A percentile compares a stretch with the other conserved stretches of the same genome.
These are phyloP conservation scores for Dysphania ambrosioides DNA, from an alignment of 148 eudicot species.

Conservation along the genomic window DNA sequence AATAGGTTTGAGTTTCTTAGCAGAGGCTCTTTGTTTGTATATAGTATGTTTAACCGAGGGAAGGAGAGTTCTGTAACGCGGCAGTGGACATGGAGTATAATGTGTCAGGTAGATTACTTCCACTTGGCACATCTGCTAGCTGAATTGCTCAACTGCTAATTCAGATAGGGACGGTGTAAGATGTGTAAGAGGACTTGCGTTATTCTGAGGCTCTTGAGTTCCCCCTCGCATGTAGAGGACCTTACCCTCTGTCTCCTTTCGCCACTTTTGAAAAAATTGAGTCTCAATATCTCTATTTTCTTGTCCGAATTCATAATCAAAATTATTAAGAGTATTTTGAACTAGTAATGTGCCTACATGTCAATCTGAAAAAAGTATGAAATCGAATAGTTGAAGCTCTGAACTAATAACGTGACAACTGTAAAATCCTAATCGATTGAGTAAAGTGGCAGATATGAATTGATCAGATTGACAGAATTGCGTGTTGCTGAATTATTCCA, in stretches of 20 bases:
- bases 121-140: slow-evolving; percentile 16
- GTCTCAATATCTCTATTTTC: not conserved
- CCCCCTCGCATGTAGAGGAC: not conserved
- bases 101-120: slow-evolving; percentile 21
- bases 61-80: not conserved
- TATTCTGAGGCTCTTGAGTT: too few species aligned
- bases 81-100: not conserved
- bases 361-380: too few species aligned
- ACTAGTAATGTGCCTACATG: too few species aligned
- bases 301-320: too few species aligned
- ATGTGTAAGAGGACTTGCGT: not conserved
- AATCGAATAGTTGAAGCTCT: too few species aligned
- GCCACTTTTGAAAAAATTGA: not conserved
- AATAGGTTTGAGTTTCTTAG: not conserved
- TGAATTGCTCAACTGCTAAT: not conserved
- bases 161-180: not conserved
- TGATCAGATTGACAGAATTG: not conserved
- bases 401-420: too few species aligned
- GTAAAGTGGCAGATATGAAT: not conserved
- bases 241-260: not conserved
- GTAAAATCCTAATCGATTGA: too few species aligned
- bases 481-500: not conserved
- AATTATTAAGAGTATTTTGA: too few species aligned
- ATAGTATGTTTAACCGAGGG: not conserved
- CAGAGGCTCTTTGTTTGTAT: not conserved